Percentiles rank a stretch among this genome's conserved stretches.
Conservation (phyloP, 176 grass and related monocot genomes). For the Poa pratensis region DNA sequence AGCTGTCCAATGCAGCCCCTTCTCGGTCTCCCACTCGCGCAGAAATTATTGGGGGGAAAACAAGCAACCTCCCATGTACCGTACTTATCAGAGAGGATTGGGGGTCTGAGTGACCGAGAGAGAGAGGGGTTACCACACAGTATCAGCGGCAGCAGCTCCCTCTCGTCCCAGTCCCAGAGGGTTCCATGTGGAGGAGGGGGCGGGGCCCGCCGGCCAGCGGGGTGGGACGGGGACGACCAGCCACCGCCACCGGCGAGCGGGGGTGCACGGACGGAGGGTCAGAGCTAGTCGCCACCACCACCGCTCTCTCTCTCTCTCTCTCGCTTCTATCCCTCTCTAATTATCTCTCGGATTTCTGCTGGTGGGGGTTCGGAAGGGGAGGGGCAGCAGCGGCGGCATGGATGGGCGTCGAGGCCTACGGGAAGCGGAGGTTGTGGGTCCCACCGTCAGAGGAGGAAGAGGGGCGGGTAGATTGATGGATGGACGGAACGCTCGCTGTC, state of each 20-base stretch:
- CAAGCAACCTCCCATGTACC: background rate
- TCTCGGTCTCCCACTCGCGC: background rate
- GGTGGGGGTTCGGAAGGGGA: background rate
- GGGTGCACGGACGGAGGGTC: background rate
- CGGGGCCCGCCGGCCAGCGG: background rate
- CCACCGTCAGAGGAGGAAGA: background rate
- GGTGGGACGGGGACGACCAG: background rate
- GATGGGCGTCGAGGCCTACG: background rate
- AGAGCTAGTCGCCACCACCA: background rate
- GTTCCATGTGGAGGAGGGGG: constrained; percentile 9
- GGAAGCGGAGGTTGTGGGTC: background rate
- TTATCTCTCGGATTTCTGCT: background rate
- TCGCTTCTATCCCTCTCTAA: background rate
- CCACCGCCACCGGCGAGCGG: background rate
- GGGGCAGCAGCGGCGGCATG: background rate
- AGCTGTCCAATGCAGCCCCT: constrained; percentile 45
- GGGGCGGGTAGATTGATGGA: background rate
- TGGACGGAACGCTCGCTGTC: background rate
- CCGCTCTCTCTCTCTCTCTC: background rate
- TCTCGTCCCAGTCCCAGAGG: background rate
- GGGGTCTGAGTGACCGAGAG: background rate
- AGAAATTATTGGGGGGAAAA: background rate
- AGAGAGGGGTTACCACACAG: constrained; percentile 17
- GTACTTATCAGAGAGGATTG: background rate
- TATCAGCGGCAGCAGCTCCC: constrained; percentile 4